Base-by-base conservation (phyloP, 352 stramenopile genomes). In the Peronospora belbahrii region DNA sequence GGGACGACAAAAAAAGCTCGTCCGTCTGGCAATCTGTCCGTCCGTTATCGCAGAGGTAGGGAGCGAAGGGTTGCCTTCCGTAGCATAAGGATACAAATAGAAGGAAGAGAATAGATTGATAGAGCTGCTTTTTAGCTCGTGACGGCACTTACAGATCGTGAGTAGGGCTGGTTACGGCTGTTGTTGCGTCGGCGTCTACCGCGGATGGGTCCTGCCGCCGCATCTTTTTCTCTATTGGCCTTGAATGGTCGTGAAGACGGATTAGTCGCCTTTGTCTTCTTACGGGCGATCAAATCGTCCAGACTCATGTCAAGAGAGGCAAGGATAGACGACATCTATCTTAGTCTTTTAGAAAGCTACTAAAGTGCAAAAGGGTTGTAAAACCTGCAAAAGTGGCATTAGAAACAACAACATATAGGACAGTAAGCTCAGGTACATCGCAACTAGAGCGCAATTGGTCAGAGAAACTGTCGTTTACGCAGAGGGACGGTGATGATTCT, bases 261-360 rank as follows among this genome's bases (percentile, higher is more conserved):
- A 48, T 70, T 78, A 9, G 42, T 57, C 34, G 64, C 51, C 45
- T 73, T 76, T 42, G 59, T 65, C 63, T 89, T 89, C 61, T 86
- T 85, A 51, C 72, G 71, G 25, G 68, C 63, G 52, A 90, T 90
- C 46, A 90, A 56, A 57, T 90, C 78, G 52, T 90, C 78, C 42
- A 90, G 62, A 56, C 75, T 87, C 78, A 90, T 90, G 57, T 90
- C 78, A 27, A 90, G 69, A 35, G 78, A 87, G 6, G 73, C 73
- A 35, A 90, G 62, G 57, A 90, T 85, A 18, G 75, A 87, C 56
- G 78, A 90, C 73, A 85, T 83, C 30, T 27, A 27, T 27, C 23
- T 49, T 67, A 44, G 22, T 40, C n/a, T 48, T 18, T n/a, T 42
- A 4, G 9, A 34, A 18, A 18, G 30, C 8, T 8, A 34, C 17